Base-by-base conservation (phyloP, 495 filamentous ascomycete genomes). In the Letharia columbiana region DNA sequence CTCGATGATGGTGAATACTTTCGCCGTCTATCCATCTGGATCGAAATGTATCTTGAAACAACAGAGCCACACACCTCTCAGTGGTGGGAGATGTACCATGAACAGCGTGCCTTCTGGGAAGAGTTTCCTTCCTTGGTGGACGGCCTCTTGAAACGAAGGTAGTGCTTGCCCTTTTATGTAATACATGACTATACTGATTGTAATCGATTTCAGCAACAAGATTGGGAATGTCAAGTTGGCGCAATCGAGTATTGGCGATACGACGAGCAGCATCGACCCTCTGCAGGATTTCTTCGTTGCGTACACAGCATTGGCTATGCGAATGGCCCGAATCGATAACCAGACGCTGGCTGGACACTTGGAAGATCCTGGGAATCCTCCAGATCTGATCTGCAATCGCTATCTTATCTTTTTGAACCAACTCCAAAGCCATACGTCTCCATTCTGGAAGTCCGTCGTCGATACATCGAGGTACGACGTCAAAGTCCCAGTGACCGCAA, bases 61-160 rank as follows among this genome's bases (percentile, higher is more conserved):
- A 70, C 66, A 41, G 70, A 75, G 58, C 52, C 39, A 47, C 67
- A 60, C 17, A 37, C 62, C 17, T 64, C 70, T 28, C 64, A 71
- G 4, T 77, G 70, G 70, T 70, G 67, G 59, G 71, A 72, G n/a
- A 67, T 75, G 63, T 77, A 71, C 61, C 50, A 64, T 4, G 76
- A 83, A 4, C 74, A 84, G 40, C 65, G 69, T 35, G 76, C 78
- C 11, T 83, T 85, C 68, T 87, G 84, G 84, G 78, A 83, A 37
- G 75, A 79, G 15, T 49, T 87, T 10, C 80, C 82, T 3, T 61
- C 42, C 0, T 33, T 85, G 35, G 63, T 81, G 41, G 79, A 83
- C 50, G 68, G 66, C 49, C 60, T 85, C 23, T 66, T 83, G 57
- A 57, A 39, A 20, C 75, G 75, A 65, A 74, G 83, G 74, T 63